These are phyloP conservation scores for Microbotryum scabiosae DNA, from an alignment of 1,284 basidiomycete species.

Conservation along the genomic window DNA sequence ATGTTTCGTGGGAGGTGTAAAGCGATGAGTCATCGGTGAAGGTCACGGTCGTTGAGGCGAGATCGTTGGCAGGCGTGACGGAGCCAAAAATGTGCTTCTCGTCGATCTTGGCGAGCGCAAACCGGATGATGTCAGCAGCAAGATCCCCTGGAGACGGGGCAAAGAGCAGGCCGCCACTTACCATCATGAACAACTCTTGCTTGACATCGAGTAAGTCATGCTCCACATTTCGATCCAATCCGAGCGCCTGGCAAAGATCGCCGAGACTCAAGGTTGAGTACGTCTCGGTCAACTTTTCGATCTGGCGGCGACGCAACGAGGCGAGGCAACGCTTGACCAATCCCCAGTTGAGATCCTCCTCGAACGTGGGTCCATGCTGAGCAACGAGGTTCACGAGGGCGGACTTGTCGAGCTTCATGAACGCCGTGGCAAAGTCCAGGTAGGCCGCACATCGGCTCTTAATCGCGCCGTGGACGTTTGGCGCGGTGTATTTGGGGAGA, in stretches of 20 bases:
- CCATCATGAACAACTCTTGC: slow-evolving; percentile 60
- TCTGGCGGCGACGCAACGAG: slow-evolving; percentile 60
- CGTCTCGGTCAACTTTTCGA: slow-evolving; percentile 65
- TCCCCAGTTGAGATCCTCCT: slow-evolving; percentile 62
- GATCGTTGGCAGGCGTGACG: background rate
- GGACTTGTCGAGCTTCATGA: slow-evolving; percentile 48
- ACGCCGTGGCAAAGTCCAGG: slow-evolving; percentile 52
- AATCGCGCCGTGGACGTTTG: slow-evolving; percentile 50
- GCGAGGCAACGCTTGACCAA: slow-evolving; percentile 57
- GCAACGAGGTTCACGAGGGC: slow-evolving; percentile 46
- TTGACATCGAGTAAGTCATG: slow-evolving; percentile 47
- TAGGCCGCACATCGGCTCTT: slow-evolving; percentile 51
- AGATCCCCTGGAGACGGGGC: too few relatives aligned
- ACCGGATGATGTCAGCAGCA: background rate
- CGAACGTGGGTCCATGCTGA: slow-evolving; percentile 51
- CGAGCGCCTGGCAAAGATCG: slow-evolving; percentile 58
- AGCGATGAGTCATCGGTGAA: slow-evolving; percentile 28
- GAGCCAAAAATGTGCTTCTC: slow-evolving; percentile 10
- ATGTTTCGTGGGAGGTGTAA: slow-evolving; percentile 18
- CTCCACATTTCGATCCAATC: slow-evolving; percentile 46
- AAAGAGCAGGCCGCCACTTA: slow-evolving; percentile 39
- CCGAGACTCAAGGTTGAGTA: slow-evolving; percentile 63
- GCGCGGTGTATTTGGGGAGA: slow-evolving; percentile 60
- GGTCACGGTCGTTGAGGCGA: slow-evolving; percentile 7
- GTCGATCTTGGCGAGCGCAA: slow-evolving; percentile 4